Evolutionary conservation across 108 stramenopile genomes (phyloP).

Genomic region (Licmophora abbreviata): DNA sequence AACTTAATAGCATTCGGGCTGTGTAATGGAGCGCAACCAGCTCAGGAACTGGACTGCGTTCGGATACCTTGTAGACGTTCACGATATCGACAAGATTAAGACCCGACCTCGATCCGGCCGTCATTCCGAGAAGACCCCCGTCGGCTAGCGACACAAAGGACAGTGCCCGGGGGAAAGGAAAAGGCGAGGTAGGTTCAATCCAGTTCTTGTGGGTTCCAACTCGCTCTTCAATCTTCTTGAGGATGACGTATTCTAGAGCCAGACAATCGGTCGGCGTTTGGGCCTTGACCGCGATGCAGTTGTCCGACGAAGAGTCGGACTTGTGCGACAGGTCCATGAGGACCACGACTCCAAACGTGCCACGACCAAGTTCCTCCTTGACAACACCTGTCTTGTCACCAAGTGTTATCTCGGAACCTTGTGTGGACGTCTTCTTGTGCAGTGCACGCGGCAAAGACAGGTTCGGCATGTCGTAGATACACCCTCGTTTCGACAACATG

Average conservation of each 20-base stretch:
- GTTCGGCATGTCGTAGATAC: constrained; percentile 3
- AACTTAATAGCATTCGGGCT: constrained; percentile 48
- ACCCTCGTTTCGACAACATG: constrained; percentile 2
- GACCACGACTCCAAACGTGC: constrained; percentile 62
- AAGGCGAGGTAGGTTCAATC: constrained; percentile 13
- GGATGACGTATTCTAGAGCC: constrained; percentile 55
- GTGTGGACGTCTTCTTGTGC: constrained; percentile 21
- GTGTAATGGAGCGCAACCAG: constrained; percentile 64
- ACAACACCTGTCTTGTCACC: constrained; percentile 35
- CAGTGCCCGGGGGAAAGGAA: constrained; percentile 48
- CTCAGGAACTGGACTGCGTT: constrained; percentile 56
- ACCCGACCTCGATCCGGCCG: constrained; percentile 62
- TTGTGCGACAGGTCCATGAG: too few species aligned
- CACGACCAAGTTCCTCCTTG: constrained; percentile 56
- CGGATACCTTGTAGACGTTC: constrained; percentile 50
- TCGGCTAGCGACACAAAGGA: constrained; percentile 54
- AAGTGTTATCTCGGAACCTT: constrained; percentile 32
- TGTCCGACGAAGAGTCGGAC: not conserved
- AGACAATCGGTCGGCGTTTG: constrained; percentile 63
- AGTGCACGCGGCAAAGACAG: constrained; percentile 9
- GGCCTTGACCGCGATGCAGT: constrained; percentile 57
- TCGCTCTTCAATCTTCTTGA: constrained; percentile 38
- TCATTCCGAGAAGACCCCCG: constrained; percentile 65
- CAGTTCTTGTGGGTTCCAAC: constrained; percentile 7
- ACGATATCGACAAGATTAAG: constrained; percentile 66